Base-by-base conservation (phyloP, 495 filamentous ascomycete species). In the Arthonia radiata region DNA sequence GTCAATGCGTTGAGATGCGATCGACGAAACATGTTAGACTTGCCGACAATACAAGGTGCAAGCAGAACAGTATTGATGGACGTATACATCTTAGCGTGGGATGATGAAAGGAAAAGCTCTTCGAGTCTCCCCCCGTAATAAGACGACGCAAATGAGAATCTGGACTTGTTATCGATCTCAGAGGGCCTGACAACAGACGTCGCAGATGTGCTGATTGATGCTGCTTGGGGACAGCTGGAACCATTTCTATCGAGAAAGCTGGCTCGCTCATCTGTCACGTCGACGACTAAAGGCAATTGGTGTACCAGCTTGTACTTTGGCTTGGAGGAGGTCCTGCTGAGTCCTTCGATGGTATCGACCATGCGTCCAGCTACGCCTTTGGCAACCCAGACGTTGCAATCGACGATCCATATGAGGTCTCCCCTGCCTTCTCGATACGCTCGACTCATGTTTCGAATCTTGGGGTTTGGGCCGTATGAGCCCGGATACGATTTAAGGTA, bases 21-120 rank as follows among this genome's bases (percentile, higher is more conserved):
- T 26, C 71, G 73, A 15, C 86, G 75, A 55, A 94, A 94, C 75
- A 99, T 90, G 49, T 86, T 94, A 29, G 77, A 89, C 50, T 99
- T 99, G 15, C 86, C 86, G 4, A 94, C 75, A 29, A 89, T 77
- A 47, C 89, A 94, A 4, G 89, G 82, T 0, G 86, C 83, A 31
- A 94, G 53, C 11, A 69, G 56, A 14, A 92, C 75, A 4, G 81
- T 80, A 53, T 93, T 92, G 59, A 94, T 94, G 31, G 83, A 86
- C 13, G 72, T 75, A 53, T 99, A 99, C 59, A 99, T 92, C 40
- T 99, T 99, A 28, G 81, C 81, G 48, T 99, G 89, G 0, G 79
- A 71, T 5, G 79, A 82, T 1, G 81, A 71, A 53, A 93, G 66
- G 52, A 99, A 99, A 46, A 77, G 61, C 39, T 94, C 83, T 40